Conservation (phyloP, 1,284 basidiomycete species). For the Apiotrichum gamsii region DNA sequence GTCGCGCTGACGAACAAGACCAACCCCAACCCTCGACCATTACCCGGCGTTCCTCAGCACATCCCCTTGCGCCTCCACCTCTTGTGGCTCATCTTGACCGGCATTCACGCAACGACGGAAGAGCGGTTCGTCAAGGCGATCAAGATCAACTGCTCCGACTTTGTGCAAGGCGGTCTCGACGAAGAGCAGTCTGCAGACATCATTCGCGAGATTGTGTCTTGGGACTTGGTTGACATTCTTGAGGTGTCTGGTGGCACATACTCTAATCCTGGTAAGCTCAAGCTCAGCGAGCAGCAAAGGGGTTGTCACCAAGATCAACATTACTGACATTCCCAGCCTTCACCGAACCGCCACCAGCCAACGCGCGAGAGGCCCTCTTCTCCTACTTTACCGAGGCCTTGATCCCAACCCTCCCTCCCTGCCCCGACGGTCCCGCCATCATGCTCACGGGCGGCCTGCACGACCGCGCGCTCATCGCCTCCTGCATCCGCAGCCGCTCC, state of each 20-base stretch:
- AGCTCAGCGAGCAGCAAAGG: too few relatives aligned
- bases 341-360: conserved; percentile 1
- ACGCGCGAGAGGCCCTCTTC: conserved; percentile 37
- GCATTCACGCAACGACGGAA: conserved; percentile 58
- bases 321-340: conserved; percentile 14
- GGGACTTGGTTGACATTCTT: conserved; percentile 49
- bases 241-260: conserved; percentile 46
- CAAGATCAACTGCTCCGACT: conserved; percentile 85
- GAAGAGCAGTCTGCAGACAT: conserved; percentile 31
- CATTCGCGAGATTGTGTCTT: conserved; percentile 47
- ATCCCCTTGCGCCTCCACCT: conserved; percentile 53
- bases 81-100: conserved; percentile 58
- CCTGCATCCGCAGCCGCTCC: conserved; percentile 25
- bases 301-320: conserved; percentile 19
- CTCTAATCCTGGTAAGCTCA: conserved; percentile 25
- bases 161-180: conserved; percentile 52
- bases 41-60: conserved; percentile 53
- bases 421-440: conserved; percentile 37
- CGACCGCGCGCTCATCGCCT: conserved; percentile 30
- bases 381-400: conserved; percentile 36
- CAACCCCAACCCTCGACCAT: conserved; percentile 56
- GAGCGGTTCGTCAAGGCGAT: conserved; percentile 67
- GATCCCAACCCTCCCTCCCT: conserved; percentile 28
- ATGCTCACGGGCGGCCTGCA: conserved; percentile 42
- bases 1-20: conserved; percentile 49